Evolutionary conservation across 176 grass and related monocot species (phyloP).

Genomic region (Aegilops sharonensis): DNA sequence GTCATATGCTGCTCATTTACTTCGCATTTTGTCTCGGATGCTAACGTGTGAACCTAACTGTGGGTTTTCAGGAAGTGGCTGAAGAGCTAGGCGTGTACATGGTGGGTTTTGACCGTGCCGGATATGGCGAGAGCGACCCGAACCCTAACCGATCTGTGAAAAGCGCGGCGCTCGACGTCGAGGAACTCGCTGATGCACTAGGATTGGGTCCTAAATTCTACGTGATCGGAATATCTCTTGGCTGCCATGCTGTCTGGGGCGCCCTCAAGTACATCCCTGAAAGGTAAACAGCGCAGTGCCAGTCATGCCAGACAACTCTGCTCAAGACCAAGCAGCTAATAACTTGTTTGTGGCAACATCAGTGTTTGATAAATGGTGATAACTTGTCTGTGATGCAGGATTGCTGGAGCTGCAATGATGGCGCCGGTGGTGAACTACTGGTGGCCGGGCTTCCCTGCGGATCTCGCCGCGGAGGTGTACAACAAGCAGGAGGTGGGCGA

Average conservation of each 20-base stretch:
- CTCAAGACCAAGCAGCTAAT: not conserved
- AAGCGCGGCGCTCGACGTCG: slow-evolving; percentile 54
- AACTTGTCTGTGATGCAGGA: slow-evolving; percentile 27
- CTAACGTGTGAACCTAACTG: not conserved
- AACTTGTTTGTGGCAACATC: not conserved
- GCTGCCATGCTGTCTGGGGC: slow-evolving; percentile 73
- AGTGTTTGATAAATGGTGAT: not conserved
- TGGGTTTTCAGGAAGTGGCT: slow-evolving; percentile 48
- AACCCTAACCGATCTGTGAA: slow-evolving; percentile 57
- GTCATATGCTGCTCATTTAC: not conserved
- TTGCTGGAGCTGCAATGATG: slow-evolving; percentile 58
- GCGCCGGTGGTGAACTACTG: slow-evolving; percentile 62
- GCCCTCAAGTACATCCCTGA: slow-evolving; percentile 70
- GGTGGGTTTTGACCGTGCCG: slow-evolving; percentile 71
- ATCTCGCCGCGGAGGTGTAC: slow-evolving; percentile 46
- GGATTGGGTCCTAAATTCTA: slow-evolving; percentile 63
- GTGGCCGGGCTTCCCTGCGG: slow-evolving; percentile 64
- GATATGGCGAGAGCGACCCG: slow-evolving; percentile 67
- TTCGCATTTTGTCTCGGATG: not conserved
- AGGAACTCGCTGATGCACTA: slow-evolving; percentile 59
- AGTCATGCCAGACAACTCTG: not conserved
- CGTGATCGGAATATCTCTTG: slow-evolving; percentile 60
- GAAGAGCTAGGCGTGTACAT: slow-evolving; percentile 74
- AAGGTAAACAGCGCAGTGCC: slow-evolving; percentile 29
- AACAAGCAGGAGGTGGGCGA: slow-evolving; percentile 55